Evolutionary conservation across 768 basidiomycete genomes (phyloP).

Genomic region (Collybiopsis confluens): DNA sequence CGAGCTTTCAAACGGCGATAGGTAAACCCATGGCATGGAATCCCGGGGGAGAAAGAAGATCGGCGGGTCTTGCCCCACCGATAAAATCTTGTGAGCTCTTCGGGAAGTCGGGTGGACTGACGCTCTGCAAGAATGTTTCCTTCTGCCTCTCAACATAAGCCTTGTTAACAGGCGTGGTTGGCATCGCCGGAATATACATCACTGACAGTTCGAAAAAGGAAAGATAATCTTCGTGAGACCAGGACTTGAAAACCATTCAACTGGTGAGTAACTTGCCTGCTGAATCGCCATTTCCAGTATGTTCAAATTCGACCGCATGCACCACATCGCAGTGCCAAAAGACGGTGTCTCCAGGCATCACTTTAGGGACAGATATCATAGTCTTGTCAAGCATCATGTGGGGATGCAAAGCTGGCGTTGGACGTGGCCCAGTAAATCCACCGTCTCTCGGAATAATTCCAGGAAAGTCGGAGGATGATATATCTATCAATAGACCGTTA

Average conservation of each 20-base stretch:
- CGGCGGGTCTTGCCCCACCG: constrained; percentile 31
- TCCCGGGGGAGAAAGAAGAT: constrained; percentile 31
- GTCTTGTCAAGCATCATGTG: constrained; percentile 59
- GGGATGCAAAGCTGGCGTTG: constrained; percentile 57
- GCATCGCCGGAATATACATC: constrained; percentile 77
- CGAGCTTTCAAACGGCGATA: constrained; percentile 22
- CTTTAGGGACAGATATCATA: constrained; percentile 69
- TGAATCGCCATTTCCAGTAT: constrained; percentile 51
- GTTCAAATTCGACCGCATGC: constrained; percentile 46
- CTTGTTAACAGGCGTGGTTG: constrained; percentile 56
- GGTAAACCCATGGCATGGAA: constrained; percentile 38
- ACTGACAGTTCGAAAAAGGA: no score
- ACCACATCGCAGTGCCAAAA: constrained; percentile 71
- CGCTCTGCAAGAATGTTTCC: constrained; percentile 52
- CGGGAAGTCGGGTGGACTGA: constrained; percentile 72
- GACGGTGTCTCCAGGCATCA: constrained; percentile 72
- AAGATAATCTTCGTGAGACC: no score
- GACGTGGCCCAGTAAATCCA: constrained; percentile 41
- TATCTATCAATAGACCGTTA: constrained; percentile 26
- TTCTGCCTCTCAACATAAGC: constrained; percentile 61
- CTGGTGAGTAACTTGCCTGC: constrained; percentile 33
- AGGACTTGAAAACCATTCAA: background rate
- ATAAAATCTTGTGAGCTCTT: constrained; percentile 31
- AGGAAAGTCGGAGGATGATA: constrained; percentile 45
- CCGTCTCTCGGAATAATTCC: constrained; percentile 38